phyloP scores from a whole-genome alignment of 257 asterid species.

The Salvia miltiorrhiza region DNA sequence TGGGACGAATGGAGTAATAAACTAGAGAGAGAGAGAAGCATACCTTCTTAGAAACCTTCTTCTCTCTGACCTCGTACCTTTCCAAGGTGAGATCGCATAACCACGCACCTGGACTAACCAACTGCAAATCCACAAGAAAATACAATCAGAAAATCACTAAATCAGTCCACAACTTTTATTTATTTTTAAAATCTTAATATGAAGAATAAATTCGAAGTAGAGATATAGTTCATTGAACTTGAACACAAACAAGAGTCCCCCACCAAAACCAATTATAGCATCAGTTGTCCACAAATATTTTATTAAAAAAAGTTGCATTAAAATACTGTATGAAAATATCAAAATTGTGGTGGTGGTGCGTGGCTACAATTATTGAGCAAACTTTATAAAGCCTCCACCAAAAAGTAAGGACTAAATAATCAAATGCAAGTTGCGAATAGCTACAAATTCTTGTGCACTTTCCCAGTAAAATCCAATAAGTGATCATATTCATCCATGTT shows the following conservation, averaged over 20 bases:
- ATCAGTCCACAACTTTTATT: background rate
- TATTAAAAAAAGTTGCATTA: background rate
- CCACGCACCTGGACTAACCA: conserved; percentile 67
- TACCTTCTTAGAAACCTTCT: conserved; percentile 63
- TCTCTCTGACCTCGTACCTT: conserved; percentile 62
- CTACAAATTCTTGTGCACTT: background rate
- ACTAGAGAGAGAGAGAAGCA: background rate
- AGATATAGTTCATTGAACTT: background rate
- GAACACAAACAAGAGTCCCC: conserved; percentile 11
- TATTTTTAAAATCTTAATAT: background rate
- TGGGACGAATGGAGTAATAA: too few species aligned
- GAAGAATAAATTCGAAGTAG: background rate
- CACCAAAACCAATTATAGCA: conserved; percentile 25
- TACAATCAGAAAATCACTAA: background rate
- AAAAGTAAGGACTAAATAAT: background rate
- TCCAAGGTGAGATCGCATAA: conserved; percentile 58
- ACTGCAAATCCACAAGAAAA: conserved; percentile 25
- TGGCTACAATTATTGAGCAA: background rate
- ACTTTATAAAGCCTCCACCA: background rate
- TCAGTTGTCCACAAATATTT: conserved; percentile 9
- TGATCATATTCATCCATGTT: background rate
- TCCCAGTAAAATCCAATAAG: background rate
- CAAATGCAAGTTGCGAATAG: conserved; percentile 7
- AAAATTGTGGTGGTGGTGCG: background rate
- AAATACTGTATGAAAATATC: background rate